These are phyloP conservation scores for Podospora conica DNA, from an alignment of 495 filamentous ascomycete species.

Conservation along the genomic window DNA sequence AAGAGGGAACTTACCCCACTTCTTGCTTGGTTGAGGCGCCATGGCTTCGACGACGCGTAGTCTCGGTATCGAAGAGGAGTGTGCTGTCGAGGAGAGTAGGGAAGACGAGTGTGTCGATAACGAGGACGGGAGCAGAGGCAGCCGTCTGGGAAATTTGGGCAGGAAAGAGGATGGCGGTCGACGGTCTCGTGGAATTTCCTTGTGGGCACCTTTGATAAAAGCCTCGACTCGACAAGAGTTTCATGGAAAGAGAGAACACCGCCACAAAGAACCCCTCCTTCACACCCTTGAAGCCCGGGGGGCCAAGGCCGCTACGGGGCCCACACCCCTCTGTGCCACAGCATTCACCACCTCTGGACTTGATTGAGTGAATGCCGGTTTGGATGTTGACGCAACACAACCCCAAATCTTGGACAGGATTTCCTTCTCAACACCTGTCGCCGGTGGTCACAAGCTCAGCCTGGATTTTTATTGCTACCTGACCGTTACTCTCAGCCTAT, in stretches of 20 bases:
- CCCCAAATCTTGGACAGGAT: background rate
- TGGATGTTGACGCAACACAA: background rate
- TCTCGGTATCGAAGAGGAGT: background rate
- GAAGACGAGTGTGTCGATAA: background rate
- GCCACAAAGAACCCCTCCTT: slow-evolving; percentile 1
- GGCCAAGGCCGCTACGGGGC: background rate
- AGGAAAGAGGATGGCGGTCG: slow-evolving; percentile 5
- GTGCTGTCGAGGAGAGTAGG: background rate
- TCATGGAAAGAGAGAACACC: background rate
- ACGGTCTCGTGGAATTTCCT: slow-evolving; percentile 12
- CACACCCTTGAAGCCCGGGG: background rate
- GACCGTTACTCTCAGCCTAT: background rate
- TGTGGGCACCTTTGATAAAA: slow-evolving; percentile 13
- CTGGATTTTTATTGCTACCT: background rate
- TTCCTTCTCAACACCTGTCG: background rate
- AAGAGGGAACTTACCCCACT: slow-evolving; percentile 30
- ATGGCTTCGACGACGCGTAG: slow-evolving; percentile 17
- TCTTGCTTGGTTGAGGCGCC: slow-evolving; percentile 27
- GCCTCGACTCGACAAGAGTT: slow-evolving; percentile 1
- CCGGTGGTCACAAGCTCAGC: background rate
- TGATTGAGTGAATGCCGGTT: background rate
- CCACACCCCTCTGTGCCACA: background rate
- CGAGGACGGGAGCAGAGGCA: background rate
- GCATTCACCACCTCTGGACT: background rate
- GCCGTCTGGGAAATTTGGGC: slow-evolving; percentile 3